These are phyloP conservation scores for Eucalyptus cladocalyx DNA, from an alignment of 345 rosid species.

Conservation along the genomic window DNA sequence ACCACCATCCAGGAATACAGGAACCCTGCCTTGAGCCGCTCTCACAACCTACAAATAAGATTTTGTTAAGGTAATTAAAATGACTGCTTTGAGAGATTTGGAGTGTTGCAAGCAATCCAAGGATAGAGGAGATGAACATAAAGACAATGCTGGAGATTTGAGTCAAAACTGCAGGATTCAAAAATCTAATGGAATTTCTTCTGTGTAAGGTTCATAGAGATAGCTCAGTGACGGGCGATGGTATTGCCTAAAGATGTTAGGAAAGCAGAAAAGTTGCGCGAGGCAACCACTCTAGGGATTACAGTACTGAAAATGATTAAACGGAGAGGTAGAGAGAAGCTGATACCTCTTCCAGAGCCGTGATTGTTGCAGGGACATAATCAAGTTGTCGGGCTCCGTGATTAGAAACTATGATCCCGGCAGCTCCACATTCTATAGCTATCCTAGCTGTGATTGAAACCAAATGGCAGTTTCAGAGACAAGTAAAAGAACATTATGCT, in stretches of 20 bases:
- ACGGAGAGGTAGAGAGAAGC: not conserved
- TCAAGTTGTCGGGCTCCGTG: conserved; percentile 97
- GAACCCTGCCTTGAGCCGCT: conserved; percentile 73
- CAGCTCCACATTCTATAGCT: conserved; percentile 63
- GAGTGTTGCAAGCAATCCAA: not conserved
- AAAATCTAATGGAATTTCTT: not conserved
- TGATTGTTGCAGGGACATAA: conserved; percentile 77
- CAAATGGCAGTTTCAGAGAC: not conserved
- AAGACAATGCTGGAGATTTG: not conserved
- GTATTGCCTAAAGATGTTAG: not conserved
- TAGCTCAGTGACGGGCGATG: not conserved
- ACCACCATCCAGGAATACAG: conserved; percentile 93
- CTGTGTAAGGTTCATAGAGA: not conserved
- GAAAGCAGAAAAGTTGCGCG: not conserved
- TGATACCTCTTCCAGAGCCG: conserved; percentile 72
- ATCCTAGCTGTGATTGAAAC: conserved; percentile 41
- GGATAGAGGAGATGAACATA: not conserved
- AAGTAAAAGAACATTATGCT: not conserved
- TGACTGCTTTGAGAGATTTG: not conserved
- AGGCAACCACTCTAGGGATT: not conserved
- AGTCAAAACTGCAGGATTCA: not conserved
- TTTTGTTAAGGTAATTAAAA: not conserved
- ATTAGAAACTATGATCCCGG: conserved; percentile 90
- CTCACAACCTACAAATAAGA: conserved; percentile 73
- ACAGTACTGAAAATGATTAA: not conserved